Conservation (phyloP, 371 early-diverging fungal species). For the Mucor indicus region DNA sequence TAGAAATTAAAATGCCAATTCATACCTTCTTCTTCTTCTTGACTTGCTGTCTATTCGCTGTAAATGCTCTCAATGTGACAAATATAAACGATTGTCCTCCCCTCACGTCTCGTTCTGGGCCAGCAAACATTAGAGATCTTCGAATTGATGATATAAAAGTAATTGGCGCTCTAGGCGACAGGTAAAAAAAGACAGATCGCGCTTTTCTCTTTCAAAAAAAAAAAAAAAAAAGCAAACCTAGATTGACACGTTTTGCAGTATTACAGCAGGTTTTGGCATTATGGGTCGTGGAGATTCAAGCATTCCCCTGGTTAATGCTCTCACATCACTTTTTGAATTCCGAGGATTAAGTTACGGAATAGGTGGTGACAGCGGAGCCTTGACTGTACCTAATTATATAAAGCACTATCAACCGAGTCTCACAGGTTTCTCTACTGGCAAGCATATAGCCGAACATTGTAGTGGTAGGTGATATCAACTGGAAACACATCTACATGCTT, state of each 20-base stretch:
- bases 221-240: neutral
- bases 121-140: constrained; percentile 17
- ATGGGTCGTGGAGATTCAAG: constrained; percentile 13
- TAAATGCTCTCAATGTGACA: no score
- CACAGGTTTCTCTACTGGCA: constrained; percentile 33
- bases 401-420: constrained; percentile 33
- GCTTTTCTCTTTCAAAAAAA: neutral
- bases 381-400: constrained; percentile 38
- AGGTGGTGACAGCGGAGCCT: constrained; percentile 42
- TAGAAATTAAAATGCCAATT: no score
- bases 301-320: neutral
- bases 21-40: no score
- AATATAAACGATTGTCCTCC: constrained; percentile 16
- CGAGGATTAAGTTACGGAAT: constrained; percentile 44
- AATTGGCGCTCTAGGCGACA: constrained; percentile 27
- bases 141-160: constrained; percentile 29
- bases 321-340: constrained; percentile 24
- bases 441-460: constrained; percentile 30
- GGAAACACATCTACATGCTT: neutral
- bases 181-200: no score
- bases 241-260: constrained; percentile 13
- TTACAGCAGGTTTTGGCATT: constrained; percentile 37
- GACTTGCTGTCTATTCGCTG: no score
- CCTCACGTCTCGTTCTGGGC: constrained; percentile 11
- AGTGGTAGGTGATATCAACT: constrained; percentile 11